Conservation (phyloP, 352 stramenopile genomes). For the Globisporangium yorkense region DNA sequence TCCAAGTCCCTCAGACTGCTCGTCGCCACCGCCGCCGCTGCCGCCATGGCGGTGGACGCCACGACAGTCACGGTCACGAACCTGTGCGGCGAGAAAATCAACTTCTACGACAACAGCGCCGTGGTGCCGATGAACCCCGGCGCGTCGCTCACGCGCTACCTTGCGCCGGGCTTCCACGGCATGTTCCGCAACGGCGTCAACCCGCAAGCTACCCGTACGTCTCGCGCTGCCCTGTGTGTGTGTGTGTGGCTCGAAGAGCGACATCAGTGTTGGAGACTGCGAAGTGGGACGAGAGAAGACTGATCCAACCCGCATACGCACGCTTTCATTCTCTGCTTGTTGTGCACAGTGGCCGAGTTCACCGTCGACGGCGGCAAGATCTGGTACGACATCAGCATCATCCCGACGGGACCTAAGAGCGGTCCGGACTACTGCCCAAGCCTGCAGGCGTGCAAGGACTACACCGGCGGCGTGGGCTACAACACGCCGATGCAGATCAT, state of each 20-base stretch:
- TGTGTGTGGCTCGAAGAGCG: no score
- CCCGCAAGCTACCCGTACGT: conserved; percentile 18
- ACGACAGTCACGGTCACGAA: conserved; percentile 15
- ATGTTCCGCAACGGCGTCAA: conserved; percentile 18
- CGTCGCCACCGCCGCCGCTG: background rate
- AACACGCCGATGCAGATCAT: conserved; percentile 66
- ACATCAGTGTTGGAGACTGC: background rate
- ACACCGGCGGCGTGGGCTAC: conserved; percentile 53
- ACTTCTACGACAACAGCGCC: conserved; percentile 16
- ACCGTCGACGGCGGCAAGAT: conserved; percentile 33
- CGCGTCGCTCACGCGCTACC: background rate
- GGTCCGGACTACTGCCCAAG: conserved; percentile 42
- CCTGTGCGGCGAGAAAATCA: conserved; percentile 13
- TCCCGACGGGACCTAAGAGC: conserved; percentile 53
- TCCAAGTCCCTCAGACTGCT: background rate
- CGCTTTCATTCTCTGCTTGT: background rate
- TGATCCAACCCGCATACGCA: no score
- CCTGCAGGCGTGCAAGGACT: conserved; percentile 43
- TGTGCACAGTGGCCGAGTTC: conserved; percentile 51
- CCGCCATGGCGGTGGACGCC: background rate
- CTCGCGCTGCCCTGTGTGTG: background rate
- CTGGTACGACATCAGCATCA: conserved; percentile 75
- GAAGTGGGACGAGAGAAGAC: no score
- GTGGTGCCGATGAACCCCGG: conserved; percentile 4
- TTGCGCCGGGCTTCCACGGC: conserved; percentile 8